These are phyloP conservation scores for Trametes sanguinea DNA, from an alignment of 768 basidiomycete species.

Conservation along the genomic window DNA sequence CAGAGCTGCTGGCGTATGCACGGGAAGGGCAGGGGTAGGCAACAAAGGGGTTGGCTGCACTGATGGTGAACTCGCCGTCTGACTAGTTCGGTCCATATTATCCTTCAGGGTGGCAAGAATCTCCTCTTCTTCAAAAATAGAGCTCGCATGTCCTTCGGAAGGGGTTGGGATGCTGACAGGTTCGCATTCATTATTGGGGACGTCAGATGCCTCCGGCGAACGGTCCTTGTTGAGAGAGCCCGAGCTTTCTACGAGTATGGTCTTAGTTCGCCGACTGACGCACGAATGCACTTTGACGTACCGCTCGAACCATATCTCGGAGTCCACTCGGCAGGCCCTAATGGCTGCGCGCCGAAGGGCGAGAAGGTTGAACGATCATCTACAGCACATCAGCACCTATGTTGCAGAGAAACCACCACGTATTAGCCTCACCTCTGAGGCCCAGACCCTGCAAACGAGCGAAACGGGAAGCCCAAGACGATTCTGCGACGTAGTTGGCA, in stretches of 20 bases:
- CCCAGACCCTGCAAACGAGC: neutral
- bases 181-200: neutral
- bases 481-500: too few relatives aligned
- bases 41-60: too few relatives aligned
- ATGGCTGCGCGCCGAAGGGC: neutral
- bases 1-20: neutral
- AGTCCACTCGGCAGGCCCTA: constrained; percentile 13
- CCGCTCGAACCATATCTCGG: constrained; percentile 1
- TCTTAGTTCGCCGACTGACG: too few relatives aligned
- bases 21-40: too few relatives aligned
- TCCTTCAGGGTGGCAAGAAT: neutral
- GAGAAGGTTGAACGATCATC: neutral
- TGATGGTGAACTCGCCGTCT: neutral
- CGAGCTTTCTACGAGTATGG: neutral
- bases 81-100: neutral
- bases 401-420: too few relatives aligned
- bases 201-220: neutral
- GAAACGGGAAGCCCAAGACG: neutral
- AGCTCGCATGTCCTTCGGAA: constrained; percentile 5
- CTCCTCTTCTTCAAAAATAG: constrained; percentile 15
- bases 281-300: neutral
- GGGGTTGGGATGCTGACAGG: neutral
- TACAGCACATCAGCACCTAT: too few relatives aligned
- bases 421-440: neutral
- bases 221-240: neutral